Conservation (phyloP, 2,329 filamentous ascomycete genomes). For the Exophiala sideris region DNA sequence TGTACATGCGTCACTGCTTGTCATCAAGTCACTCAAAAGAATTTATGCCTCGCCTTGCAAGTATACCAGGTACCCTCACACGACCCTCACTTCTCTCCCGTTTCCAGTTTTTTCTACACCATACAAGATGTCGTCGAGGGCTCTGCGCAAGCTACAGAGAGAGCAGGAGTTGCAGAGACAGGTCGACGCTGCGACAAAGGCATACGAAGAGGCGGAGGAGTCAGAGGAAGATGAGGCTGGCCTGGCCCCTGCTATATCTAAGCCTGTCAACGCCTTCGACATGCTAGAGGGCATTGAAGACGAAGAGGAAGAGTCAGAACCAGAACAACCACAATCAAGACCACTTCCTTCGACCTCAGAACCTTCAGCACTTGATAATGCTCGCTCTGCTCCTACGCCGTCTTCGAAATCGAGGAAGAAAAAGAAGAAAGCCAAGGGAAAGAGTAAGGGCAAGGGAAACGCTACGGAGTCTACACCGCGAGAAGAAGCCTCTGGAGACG, state of each 20-base stretch:
- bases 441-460: slow-evolving; percentile 47
- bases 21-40: too few relatives aligned
- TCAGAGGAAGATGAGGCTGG: slow-evolving; percentile 41
- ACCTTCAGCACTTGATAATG: slow-evolving; percentile 25
- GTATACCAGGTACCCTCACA: neutral
- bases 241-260: slow-evolving; percentile 15
- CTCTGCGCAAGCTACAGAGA: slow-evolving; percentile 61
- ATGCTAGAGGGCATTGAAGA: slow-evolving; percentile 48
- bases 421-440: slow-evolving; percentile 61
- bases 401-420: slow-evolving; percentile 32
- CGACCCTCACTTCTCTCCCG: neutral
- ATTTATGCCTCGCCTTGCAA: too few relatives aligned
- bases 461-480: slow-evolving; percentile 22
- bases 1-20: too few relatives aligned
- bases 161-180: slow-evolving; percentile 58
- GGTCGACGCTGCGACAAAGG: slow-evolving; percentile 38
- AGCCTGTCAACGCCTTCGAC: slow-evolving; percentile 48
- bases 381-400: slow-evolving; percentile 5
- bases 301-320: slow-evolving; percentile 34
- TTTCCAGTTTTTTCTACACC: neutral
- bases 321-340: slow-evolving; percentile 30
- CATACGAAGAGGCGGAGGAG: slow-evolving; percentile 36
- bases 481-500: slow-evolving; percentile 50
- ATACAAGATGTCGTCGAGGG: slow-evolving; percentile 59
- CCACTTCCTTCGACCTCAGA: slow-evolving; percentile 20